Percentiles rank a stretch among this genome's conserved stretches.
These are phyloP conservation scores for Sphagnum magellanicum DNA, from an alignment of 228 moss, liverwort and hornwort genomes.

Conservation along the genomic window DNA sequence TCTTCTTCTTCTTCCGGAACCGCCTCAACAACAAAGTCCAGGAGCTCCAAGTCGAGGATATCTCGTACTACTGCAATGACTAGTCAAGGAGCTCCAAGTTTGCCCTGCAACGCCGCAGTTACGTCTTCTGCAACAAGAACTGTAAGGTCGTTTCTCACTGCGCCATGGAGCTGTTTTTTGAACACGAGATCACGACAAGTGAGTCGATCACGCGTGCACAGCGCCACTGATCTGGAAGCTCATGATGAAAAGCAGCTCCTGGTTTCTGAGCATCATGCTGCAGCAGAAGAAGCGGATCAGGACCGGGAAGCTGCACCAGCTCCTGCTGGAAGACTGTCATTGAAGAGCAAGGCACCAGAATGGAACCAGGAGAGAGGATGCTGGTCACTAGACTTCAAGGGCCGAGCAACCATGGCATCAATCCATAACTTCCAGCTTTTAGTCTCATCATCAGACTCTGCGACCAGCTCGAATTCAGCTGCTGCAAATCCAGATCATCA, in stretches of 20 bases:
- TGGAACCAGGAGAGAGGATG: conserved; percentile 51
- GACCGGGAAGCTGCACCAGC: not conserved
- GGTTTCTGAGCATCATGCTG: too few species aligned
- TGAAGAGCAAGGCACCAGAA: conserved; percentile 42
- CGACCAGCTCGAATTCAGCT: not conserved
- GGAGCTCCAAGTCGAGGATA: not conserved
- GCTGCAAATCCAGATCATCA: not conserved
- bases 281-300: too few species aligned
- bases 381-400: conserved; percentile 67
- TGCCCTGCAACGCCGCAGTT: too few species aligned
- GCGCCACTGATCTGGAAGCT: too few species aligned
- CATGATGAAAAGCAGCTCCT: too few species aligned
- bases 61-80: too few species aligned
- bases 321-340: conserved; percentile 4
- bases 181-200: not conserved
- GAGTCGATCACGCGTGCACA: too few species aligned
- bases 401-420: conserved; percentile 46
- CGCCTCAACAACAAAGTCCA: too few species aligned
- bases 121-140: not conserved
- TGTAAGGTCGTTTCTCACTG: conserved; percentile 4
- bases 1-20: too few species aligned
- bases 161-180: conserved; percentile 23
- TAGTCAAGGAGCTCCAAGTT: too few species aligned
- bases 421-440: conserved; percentile 71
- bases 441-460: conserved; percentile 8